Conservation (phyloP, 2,329 filamentous ascomycete genomes). For the Tolypocladium sp. region DNA sequence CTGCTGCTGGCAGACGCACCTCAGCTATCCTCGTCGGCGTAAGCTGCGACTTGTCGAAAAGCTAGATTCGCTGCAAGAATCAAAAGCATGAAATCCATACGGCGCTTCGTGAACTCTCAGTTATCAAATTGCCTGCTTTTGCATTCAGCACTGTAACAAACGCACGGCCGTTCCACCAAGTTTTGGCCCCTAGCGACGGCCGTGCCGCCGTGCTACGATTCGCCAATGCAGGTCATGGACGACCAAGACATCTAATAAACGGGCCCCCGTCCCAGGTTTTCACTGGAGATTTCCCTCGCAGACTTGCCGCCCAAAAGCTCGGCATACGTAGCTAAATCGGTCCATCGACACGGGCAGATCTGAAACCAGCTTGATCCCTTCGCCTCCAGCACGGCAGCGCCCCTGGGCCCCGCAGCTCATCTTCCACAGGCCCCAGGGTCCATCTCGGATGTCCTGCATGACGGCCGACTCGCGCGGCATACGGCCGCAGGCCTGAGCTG, state of each 20-base stretch:
- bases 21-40: too few relatives aligned
- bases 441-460: background rate
- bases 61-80: too few relatives aligned
- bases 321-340: background rate
- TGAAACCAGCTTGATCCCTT: background rate
- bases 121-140: background rate
- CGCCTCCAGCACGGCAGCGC: background rate
- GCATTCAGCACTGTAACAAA: background rate
- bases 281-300: background rate
- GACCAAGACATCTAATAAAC: background rate
- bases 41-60: too few relatives aligned
- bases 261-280: background rate
- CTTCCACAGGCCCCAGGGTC: background rate
- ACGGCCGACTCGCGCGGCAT: background rate
- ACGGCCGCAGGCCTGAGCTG: too few relatives aligned
- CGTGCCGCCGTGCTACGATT: background rate
- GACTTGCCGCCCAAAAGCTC: background rate
- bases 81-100: background rate
- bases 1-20: too few relatives aligned
- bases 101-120: background rate
- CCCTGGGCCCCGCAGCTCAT: background rate
- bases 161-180: background rate
- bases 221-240: background rate
- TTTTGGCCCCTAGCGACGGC: too few relatives aligned
- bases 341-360: background rate